Percentiles rank a stretch among this genome's conserved stretches.
These are phyloP conservation scores for Acer yangbiense DNA, from an alignment of 345 rosid genomes.

Conservation along the genomic window DNA sequence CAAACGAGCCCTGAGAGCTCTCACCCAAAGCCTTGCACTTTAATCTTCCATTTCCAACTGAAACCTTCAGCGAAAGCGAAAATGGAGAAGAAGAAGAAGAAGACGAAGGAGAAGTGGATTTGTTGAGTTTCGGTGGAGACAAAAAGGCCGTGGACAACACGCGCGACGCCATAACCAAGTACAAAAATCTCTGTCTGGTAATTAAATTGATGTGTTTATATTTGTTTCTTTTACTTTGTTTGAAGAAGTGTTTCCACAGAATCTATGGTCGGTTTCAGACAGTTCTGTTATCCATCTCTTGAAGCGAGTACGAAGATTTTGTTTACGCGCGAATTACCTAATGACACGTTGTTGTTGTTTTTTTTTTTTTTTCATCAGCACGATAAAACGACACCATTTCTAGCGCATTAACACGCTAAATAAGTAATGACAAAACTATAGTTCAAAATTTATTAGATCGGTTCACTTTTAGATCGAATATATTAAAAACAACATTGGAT, in stretches of 20 bases:
- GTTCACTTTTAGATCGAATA: too few species aligned
- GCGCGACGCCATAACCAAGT: slow-evolving; percentile 39
- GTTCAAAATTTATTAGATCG: too few species aligned
- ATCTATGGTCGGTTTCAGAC: not conserved
- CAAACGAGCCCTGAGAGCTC: slow-evolving; percentile 48
- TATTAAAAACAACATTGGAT: too few species aligned
- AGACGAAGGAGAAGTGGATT: not conserved
- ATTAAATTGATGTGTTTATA: too few species aligned
- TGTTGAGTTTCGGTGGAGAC: slow-evolving; percentile 17
- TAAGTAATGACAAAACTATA: too few species aligned
- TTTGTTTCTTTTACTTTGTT: not conserved
- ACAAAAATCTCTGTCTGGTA: not conserved
- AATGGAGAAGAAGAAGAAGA: not conserved
- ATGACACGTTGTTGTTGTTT: too few species aligned
- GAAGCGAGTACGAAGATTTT: not conserved
- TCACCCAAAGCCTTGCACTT: slow-evolving; percentile 51
- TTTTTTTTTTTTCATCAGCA: too few species aligned
- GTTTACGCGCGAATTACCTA: not conserved
- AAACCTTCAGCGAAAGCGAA: not conserved
- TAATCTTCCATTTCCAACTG: slow-evolving; percentile 14
- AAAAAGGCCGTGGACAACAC: slow-evolving; percentile 34
- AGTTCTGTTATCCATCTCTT: not conserved
- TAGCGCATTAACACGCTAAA: too few species aligned
- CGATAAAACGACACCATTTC: not conserved
- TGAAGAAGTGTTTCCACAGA: not conserved